Evolutionary conservation across 345 rosid species (phyloP), one percentile per base, ranked within the genome.

Genomic region (Rhizophora apiculata): DNA sequence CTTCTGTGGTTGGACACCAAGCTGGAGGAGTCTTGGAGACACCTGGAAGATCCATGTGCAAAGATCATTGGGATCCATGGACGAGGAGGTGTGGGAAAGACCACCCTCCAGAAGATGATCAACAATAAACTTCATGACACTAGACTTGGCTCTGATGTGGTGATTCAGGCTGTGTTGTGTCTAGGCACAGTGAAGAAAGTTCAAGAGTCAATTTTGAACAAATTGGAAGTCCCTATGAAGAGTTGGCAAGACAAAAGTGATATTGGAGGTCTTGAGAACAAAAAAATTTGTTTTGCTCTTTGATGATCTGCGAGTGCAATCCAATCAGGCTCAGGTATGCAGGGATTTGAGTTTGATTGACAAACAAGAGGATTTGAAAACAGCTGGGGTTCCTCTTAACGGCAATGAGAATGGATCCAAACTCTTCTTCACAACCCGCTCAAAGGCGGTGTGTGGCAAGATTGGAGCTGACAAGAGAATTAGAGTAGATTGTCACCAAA

Each of bases 271-370:
- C 1, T 19, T 64, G 8, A 60, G 30, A 19, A 10, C 15, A 0
- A 48, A 56, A 16, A 65, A 60, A 5, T 63, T 68, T 19, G 48
- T 59, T 2, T 18, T 74, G 29, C 39, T 74, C 10, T 63, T 74
- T 34, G 78, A 74, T 68, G 69, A 63, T 54, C 19, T 75, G 19
- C 46, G 67, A 36, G 19, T 5, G n/a, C 51, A 22, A 37, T 36
- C 51, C 30, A 6, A 26, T 11, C 51, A 10, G 46, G 15, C 46
- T n/a, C 52, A 9, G 3, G 46, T 39, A 7, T 62, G 15, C 19
- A 48, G 15, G 15, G 51, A 62, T 39, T 39, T 15, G 15, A 10
- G 46, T 39, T 39, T 39, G 3, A 39, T 39, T 39, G 46, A 39
- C 67, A 60, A 66, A 51, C 26, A 18, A 48, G 20, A 64, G 46